Evolutionary conservation across 306 rosid genomes (phyloP), one percentile per base, ranked within the genome.

Genomic region (Prunus campanulata): DNA sequence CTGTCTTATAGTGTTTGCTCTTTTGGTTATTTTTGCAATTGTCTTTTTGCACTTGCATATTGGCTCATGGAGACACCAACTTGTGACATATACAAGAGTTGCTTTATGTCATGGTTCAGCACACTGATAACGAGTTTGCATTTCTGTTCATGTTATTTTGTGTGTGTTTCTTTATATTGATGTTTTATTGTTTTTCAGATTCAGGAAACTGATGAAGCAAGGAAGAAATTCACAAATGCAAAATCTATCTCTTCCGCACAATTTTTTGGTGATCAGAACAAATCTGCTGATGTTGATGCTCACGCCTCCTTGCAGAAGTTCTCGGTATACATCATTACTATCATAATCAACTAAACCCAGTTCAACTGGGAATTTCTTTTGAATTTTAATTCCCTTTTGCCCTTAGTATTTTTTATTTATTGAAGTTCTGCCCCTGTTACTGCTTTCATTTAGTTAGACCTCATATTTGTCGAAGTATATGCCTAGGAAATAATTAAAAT

Each of bases 161-260:
- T 30, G n/a, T 27, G 6, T 0, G 5, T 18, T 79, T 18, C 18
- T 15, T 78, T 61, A 72, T 39, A 15, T n/a, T 66, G 48, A 14
- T 72, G 49, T 68, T 49, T 18, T 48, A 8, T 62, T 56, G 50
- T 59, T 32, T 18, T 8, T 71, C 85, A 92, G 93, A 74, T 89
- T 74, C 85, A 89, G 84, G 97, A 94, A 77, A 79, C 92, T 54
- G 90, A 94, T 71, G 98, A 92, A 78, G 98, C 97, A 39, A 84
- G 97, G 82, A 92, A 87, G 90, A 94, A 94, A 87, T 94, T 94
- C 83, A 76, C 95, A 72, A 94, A 94, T 81, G 98, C 97, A 61
- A 94, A 92, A 79, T 94, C 97, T 46, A 92, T 94, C 82, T 92
- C 98, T 42, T 94, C 98, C 3, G 90, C 93, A 62, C 98, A 94